A percentile compares a stretch with the other conserved stretches of the same genome.
Evolutionary conservation across 1,139 yeast genomes (phyloP).

Genomic region (Candida buenavistaensis): DNA sequence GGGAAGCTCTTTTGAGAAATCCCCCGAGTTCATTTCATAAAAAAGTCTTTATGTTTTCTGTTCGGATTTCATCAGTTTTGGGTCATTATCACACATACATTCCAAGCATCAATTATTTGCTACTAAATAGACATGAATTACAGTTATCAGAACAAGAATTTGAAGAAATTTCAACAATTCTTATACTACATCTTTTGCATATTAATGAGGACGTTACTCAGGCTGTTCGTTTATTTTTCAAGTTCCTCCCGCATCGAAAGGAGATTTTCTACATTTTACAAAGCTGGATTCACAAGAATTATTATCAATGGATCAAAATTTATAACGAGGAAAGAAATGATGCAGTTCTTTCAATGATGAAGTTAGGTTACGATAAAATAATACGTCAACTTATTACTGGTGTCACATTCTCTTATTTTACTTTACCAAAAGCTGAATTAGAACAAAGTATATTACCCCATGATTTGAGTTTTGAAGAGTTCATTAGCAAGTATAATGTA

Average conservation of each 20-base stretch:
- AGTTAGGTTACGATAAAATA: slow-evolving; percentile 37
- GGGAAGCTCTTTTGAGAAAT: slow-evolving; percentile 52
- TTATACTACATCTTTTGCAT: slow-evolving; percentile 50
- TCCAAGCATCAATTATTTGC: slow-evolving; percentile 49
- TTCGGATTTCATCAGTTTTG: slow-evolving; percentile 44
- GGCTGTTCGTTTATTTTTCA: slow-evolving; percentile 34
- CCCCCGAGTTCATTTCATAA: slow-evolving; percentile 41
- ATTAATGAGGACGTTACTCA: slow-evolving; percentile 35
- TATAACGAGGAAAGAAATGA: slow-evolving; percentile 33
- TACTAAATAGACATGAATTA: slow-evolving; percentile 18
- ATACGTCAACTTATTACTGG: slow-evolving; percentile 28
- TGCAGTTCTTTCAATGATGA: slow-evolving; percentile 38
- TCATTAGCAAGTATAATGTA: slow-evolving; percentile 20
- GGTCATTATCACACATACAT: slow-evolving; percentile 60
- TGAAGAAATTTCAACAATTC: slow-evolving; percentile 39
- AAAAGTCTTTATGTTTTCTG: slow-evolving; percentile 51
- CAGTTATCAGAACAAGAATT: slow-evolving; percentile 24
- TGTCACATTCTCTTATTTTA: slow-evolving; percentile 39
- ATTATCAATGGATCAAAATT: slow-evolving; percentile 39
- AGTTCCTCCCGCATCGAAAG: slow-evolving; percentile 26
- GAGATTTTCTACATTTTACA: slow-evolving; percentile 26
- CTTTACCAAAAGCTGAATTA: slow-evolving; percentile 22
- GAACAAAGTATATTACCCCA: slow-evolving; percentile 27
- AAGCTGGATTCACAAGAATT: slow-evolving; percentile 42
- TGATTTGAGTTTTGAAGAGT: slow-evolving; percentile 21